phyloP scores from a whole-genome alignment of 1,139 yeast species.

The Williopsis jadinii region DNA sequence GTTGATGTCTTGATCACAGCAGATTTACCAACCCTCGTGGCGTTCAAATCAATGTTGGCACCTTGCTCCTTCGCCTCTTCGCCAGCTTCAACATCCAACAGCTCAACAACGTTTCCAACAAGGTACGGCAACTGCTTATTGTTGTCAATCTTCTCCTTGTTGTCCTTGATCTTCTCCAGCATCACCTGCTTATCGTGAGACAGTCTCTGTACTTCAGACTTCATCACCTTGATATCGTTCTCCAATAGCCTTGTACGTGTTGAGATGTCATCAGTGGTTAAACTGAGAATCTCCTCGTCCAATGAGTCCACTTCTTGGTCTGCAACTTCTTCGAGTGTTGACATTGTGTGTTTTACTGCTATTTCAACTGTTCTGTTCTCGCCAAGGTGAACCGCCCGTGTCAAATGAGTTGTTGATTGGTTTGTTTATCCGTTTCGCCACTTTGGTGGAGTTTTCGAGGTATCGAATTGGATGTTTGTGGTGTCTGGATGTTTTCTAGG shows the following conservation, averaged over 20 bases:
- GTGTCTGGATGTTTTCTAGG: too few relatives aligned
- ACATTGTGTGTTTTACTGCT: slow-evolving; percentile 2
- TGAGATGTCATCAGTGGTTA: slow-evolving; percentile 76
- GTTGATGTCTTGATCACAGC: slow-evolving; percentile 98
- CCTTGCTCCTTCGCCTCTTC: slow-evolving; percentile 72
- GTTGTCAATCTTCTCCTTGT: slow-evolving; percentile 92
- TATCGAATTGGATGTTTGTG: too few relatives aligned
- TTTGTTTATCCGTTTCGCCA: not conserved
- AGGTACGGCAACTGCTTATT: slow-evolving; percentile 93
- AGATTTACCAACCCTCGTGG: slow-evolving; percentile 89
- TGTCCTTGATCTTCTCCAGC: slow-evolving; percentile 92
- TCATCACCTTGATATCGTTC: slow-evolving; percentile 93
- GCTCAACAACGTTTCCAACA: slow-evolving; percentile 96
- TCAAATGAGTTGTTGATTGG: not conserved
- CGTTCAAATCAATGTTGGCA: slow-evolving; percentile 90
- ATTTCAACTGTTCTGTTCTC: not conserved
- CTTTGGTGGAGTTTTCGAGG: not conserved
- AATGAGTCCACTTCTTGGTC: slow-evolving; percentile 43
- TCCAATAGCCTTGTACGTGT: slow-evolving; percentile 85
- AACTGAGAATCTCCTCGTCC: slow-evolving; percentile 73
- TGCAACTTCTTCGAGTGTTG: slow-evolving; percentile 40
- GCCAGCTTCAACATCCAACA: slow-evolving; percentile 81
- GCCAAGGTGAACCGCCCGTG: not conserved
- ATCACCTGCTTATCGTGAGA: slow-evolving; percentile 89
- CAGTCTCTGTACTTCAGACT: slow-evolving; percentile 84